These are phyloP conservation scores for Trametes gibbosa DNA, from an alignment of 768 basidiomycete genomes.

Conservation along the genomic window DNA sequence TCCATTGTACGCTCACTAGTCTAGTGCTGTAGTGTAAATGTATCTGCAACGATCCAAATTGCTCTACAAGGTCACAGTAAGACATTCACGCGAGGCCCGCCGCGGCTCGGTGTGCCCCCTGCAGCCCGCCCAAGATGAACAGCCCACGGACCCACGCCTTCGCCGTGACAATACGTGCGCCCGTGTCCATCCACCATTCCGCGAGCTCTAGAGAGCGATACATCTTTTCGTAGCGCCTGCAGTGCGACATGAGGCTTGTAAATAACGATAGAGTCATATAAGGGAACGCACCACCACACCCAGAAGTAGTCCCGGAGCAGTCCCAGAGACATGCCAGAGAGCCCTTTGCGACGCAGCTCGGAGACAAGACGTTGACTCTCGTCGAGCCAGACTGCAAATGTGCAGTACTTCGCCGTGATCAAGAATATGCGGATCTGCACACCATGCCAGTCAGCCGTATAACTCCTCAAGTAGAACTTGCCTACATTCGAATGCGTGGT, in stretches of 20 bases:
- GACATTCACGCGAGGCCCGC: slow-evolving; percentile 53
- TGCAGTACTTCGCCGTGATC: slow-evolving; percentile 87
- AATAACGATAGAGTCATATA: background rate
- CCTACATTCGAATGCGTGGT: slow-evolving; percentile 82
- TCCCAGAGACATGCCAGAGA: slow-evolving; percentile 41
- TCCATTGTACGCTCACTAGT: background rate
- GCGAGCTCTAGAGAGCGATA: slow-evolving; percentile 50
- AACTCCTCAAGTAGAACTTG: background rate
- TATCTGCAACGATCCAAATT: background rate
- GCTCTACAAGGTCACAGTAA: background rate
- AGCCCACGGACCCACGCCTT: slow-evolving; percentile 68
- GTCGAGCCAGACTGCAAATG: slow-evolving; percentile 74
- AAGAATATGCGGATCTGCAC: slow-evolving; percentile 80
- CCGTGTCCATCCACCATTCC: slow-evolving; percentile 63
- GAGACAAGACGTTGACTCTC: slow-evolving; percentile 41
- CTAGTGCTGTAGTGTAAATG: background rate
- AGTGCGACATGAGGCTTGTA: slow-evolving; percentile 4
- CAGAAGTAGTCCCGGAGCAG: slow-evolving; percentile 49
- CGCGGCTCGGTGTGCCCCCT: slow-evolving; percentile 68
- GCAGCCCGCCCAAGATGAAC: slow-evolving; percentile 56
- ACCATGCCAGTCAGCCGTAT: background rate
- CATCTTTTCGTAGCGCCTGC: slow-evolving; percentile 58
- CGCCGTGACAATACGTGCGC: slow-evolving; percentile 52
- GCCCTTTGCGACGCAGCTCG: slow-evolving; percentile 47
- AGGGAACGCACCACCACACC: slow-evolving; percentile 64